phyloP scores from a whole-genome alignment of 2,329 filamentous ascomycete genomes.

The Chrysoporthe puriensis region DNA sequence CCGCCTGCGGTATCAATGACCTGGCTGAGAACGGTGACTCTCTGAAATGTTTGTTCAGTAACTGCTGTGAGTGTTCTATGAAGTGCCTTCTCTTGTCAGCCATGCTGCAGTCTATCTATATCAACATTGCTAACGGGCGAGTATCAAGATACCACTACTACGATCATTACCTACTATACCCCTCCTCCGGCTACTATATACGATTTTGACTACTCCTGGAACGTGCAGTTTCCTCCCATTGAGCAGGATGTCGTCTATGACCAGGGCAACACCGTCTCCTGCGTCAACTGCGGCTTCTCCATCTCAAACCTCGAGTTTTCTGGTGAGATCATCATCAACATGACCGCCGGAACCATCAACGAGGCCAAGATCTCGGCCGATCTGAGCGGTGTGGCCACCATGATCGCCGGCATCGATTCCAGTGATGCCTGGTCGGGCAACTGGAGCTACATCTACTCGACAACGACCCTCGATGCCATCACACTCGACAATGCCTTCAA shows the following conservation, averaged over 20 bases:
- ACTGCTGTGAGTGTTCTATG: neutral
- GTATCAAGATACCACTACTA: neutral
- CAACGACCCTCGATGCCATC: neutral
- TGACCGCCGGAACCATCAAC: conserved; percentile 6
- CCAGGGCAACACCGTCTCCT: neutral
- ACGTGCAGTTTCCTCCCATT: conserved; percentile 11
- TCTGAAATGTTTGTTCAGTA: neutral
- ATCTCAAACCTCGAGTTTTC: conserved; percentile 9
- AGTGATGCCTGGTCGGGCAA: conserved; percentile 2
- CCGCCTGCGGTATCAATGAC: neutral
- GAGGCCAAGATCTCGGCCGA: neutral
- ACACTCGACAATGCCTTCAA: conserved; percentile 4
- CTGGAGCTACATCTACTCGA: conserved; percentile 9
- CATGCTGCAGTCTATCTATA: too few relatives aligned
- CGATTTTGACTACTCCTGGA: conserved; percentile 11
- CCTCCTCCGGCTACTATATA: conserved; percentile 1
- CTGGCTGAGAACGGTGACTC: neutral
- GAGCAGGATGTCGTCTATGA: conserved; percentile 5
- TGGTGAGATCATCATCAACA: conserved; percentile 8
- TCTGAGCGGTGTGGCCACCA: conserved; percentile 5
- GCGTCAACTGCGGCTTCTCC: conserved; percentile 10
- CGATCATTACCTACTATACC: neutral
- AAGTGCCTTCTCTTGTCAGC: neutral
- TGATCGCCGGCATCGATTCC: neutral
- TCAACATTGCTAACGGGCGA: neutral